Evolutionary conservation across 2,329 filamentous ascomycete species (phyloP), one percentile per base, ranked within the genome.

Genomic region (Microsporum ferrugineum): DNA sequence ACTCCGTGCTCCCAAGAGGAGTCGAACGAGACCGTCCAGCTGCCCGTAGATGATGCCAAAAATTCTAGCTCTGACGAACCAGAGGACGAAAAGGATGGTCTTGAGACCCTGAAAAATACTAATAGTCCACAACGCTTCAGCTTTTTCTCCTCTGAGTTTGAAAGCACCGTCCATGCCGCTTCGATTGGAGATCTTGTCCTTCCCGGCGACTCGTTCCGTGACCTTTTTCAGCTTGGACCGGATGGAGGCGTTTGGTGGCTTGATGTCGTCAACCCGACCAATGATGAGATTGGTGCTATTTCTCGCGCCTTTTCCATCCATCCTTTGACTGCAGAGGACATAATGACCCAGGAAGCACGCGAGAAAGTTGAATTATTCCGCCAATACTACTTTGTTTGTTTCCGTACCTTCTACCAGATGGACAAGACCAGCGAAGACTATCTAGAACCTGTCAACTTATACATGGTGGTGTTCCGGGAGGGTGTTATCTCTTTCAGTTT

Each of bases 331-430:
- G 89, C 92, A 43, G 94, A 99, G 75, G 94, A 99, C 78, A 96
- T 99, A 67, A 87, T 87, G 63, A 95, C 89, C 0, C 91, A 96
- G 72, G 94, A 99, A 76, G 88, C 91, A 8, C 91, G 94, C 49
- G 94, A 99, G 77, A 99, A 99, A 79, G 96, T 99, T 61, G 94
- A 99, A 75, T 82, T 99, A 29, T 99, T 99, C 77, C 88, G 89
- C 29, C 90, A 91, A 47, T 99, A 99, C 78, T 99, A 99, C 76
- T 97, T 99, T 73, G 89, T 96, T 58, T 95, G 89, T 73, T 99
- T 97, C 82, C 86, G 92, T 59, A 96, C 91, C 1, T 99, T 97
- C 78, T 88, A 84, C 67, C 88, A 92, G 60, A 80, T 89, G 66
- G 88, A 95, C 67, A 87, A 89, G 67, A 82, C 86, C 38, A 86